Percentiles rank a stretch among this genome's conserved stretches.
Conservation (phyloP, 2,329 filamentous ascomycete species). For the Harringtonia aguacate region DNA sequence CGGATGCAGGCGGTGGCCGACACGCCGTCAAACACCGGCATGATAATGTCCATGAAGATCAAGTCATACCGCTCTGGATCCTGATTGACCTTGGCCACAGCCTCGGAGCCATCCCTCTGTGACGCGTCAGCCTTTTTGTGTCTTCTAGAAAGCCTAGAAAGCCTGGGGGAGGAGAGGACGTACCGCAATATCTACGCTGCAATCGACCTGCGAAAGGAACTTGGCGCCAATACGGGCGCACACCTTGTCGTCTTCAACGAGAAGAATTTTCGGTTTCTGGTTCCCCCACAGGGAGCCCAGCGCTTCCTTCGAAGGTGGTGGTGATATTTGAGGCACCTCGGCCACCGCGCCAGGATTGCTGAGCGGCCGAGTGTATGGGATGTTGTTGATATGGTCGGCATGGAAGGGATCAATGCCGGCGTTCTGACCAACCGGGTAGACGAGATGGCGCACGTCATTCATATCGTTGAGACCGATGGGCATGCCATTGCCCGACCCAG, state of each 20-base stretch:
- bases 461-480: conserved; percentile 39
- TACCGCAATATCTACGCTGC: conserved; percentile 57
- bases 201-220: conserved; percentile 55
- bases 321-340: conserved; percentile 29
- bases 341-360: conserved; percentile 39
- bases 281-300: conserved; percentile 43
- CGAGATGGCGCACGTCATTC: conserved; percentile 52
- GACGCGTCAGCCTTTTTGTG: conserved; percentile 16
- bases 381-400: conserved; percentile 87
- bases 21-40: conserved; percentile 92
- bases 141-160: neutral
- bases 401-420: conserved; percentile 94
- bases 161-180: conserved; percentile 19
- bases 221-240: conserved; percentile 59
- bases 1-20: conserved; percentile 90
- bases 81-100: conserved; percentile 69
- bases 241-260: conserved; percentile 75
- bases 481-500: conserved; percentile 20
- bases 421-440: conserved; percentile 84
- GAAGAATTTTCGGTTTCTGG: conserved; percentile 66
- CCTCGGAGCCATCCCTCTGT: conserved; percentile 72
- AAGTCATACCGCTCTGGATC: conserved; percentile 46
- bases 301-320: conserved; percentile 20
- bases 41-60: conserved; percentile 90
- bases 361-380: conserved; percentile 70